These are phyloP conservation scores for Wilcoxina mikolae DNA, from an alignment of 495 filamentous ascomycete species.

Conservation along the genomic window DNA sequence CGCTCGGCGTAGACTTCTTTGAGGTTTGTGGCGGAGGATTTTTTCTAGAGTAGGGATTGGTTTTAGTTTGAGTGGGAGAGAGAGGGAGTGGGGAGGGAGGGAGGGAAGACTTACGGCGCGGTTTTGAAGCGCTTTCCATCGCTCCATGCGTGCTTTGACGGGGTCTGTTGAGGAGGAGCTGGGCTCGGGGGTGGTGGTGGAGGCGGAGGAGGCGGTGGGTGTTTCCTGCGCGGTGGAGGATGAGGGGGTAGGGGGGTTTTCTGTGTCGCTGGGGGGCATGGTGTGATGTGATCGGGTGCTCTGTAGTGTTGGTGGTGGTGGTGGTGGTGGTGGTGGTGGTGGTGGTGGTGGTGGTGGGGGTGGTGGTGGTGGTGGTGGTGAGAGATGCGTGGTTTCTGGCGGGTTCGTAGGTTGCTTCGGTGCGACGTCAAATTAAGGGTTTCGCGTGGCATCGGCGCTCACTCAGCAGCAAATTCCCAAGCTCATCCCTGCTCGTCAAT, in stretches of 20 bases:
- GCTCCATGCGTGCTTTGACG: conserved; percentile 43
- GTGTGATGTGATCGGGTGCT: conserved; percentile 5
- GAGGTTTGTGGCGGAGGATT: conserved; percentile 58
- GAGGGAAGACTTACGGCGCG: conserved; percentile 42
- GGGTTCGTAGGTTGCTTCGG: too few relatives aligned
- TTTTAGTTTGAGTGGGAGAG: conserved; percentile 18
- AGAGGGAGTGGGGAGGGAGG: too few relatives aligned
- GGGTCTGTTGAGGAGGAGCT: conserved; percentile 10
- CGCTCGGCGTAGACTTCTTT: conserved; percentile 74
- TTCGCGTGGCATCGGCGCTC: too few relatives aligned
- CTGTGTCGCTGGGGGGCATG: conserved; percentile 3
- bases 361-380: conserved; percentile 1
- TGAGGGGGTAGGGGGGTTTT: conserved; percentile 13
- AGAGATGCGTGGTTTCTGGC: background rate
- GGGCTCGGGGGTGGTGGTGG: background rate
- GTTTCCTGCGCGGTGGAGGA: conserved; percentile 1
- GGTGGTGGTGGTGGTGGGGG: conserved; percentile 3
- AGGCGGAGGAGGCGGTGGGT: conserved; percentile 2
- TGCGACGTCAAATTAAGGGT: too few relatives aligned
- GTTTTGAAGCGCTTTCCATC: conserved; percentile 74
- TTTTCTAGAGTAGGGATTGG: conserved; percentile 37
- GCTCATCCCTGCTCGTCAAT: background rate
- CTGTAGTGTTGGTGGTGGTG: conserved; percentile 19
- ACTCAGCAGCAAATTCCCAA: background rate
- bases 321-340: background rate